phyloP scores from a whole-genome alignment of 768 basidiomycete genomes.

The Russula compacta region DNA sequence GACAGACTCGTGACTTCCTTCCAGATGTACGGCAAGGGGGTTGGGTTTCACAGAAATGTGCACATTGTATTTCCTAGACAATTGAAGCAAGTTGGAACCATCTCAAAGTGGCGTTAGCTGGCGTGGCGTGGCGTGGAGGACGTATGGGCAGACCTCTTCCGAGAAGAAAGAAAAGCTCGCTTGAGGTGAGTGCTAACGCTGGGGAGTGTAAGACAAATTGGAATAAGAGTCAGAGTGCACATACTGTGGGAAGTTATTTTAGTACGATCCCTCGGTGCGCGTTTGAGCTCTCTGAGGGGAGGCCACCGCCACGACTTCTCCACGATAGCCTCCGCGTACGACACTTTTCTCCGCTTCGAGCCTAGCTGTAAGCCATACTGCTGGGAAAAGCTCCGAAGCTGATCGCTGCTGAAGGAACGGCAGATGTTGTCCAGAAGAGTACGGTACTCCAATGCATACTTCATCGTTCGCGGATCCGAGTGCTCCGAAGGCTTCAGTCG shows the following conservation, averaged over 20 bases:
- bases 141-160: slow-evolving; percentile 46
- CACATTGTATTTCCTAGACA: slow-evolving; percentile 53
- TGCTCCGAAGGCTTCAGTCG: slow-evolving; percentile 38
- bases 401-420: slow-evolving; percentile 53
- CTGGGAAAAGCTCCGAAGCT: slow-evolving; percentile 46
- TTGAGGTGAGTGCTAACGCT: slow-evolving; percentile 51
- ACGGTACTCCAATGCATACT: slow-evolving; percentile 47
- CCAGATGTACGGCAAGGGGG: slow-evolving; percentile 50
- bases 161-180: slow-evolving; percentile 59
- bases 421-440: slow-evolving; percentile 44
- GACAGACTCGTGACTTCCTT: slow-evolving; percentile 48
- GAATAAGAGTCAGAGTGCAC: slow-evolving; percentile 21
- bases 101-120: slow-evolving; percentile 34
- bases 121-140: not conserved
- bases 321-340: slow-evolving; percentile 44
- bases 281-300: slow-evolving; percentile 43
- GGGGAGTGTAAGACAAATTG: slow-evolving; percentile 1
- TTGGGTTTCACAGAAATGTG: slow-evolving; percentile 48
- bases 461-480: slow-evolving; percentile 32
- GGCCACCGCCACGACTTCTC: slow-evolving; percentile 66
- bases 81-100: slow-evolving; percentile 48
- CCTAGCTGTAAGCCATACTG: slow-evolving; percentile 35
- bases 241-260: slow-evolving; percentile 40
- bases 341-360: slow-evolving; percentile 28
- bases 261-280: slow-evolving; percentile 40